Evolutionary conservation across 2,329 filamentous ascomycete species (phyloP).

Genomic region (Botrytis elliptica): DNA sequence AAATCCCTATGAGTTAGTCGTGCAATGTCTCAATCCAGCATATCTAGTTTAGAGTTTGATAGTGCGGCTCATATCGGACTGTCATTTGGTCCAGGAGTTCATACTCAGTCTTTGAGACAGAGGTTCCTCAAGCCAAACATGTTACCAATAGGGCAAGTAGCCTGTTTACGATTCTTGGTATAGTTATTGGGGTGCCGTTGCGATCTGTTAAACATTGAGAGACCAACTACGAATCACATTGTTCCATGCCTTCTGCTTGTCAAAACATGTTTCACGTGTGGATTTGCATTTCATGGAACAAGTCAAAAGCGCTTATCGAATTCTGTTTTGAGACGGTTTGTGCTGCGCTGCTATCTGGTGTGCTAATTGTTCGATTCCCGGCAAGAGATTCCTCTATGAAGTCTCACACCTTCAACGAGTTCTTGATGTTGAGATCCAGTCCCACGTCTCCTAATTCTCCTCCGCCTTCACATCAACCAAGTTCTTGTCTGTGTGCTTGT

Average conservation of each 20-base stretch:
- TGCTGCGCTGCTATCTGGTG: not conserved
- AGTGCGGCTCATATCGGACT: not conserved
- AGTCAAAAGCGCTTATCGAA: not conserved
- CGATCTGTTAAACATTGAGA: not conserved
- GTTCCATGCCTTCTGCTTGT: not conserved
- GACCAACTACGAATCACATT: not conserved
- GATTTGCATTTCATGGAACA: not conserved
- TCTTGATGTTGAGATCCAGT: too few species aligned
- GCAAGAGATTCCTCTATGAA: not conserved
- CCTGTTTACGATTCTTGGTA: not conserved
- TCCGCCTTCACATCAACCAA: constrained; percentile 18
- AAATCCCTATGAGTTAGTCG: not conserved
- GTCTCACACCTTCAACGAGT: not conserved
- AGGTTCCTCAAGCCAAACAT: not conserved
- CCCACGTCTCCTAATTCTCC: not conserved
- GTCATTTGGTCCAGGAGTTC: not conserved
- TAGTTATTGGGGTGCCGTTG: not conserved
- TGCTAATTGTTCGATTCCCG: too few species aligned
- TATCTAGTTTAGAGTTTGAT: not conserved
- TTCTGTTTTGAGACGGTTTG: too few species aligned
- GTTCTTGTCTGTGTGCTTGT: constrained; percentile 11
- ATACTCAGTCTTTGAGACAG: not conserved
- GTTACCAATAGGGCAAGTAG: not conserved
- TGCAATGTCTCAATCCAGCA: not conserved
- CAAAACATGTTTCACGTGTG: not conserved